Conservation (phyloP, 805 yeast genomes). For the Cyberlindnera nakhonratchasimensis region DNA sequence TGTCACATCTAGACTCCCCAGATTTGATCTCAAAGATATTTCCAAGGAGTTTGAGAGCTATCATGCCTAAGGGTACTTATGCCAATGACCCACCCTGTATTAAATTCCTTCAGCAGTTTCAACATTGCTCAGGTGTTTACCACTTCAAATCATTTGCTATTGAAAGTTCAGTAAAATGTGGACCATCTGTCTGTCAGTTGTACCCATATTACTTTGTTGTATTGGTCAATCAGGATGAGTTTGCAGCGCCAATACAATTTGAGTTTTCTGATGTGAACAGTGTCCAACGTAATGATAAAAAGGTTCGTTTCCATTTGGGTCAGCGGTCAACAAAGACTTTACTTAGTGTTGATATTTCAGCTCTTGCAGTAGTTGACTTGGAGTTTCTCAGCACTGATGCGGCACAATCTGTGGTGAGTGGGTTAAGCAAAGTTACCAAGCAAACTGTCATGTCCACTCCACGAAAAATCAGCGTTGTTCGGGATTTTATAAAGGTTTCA, state of each 20-base stretch:
- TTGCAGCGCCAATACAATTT: slow-evolving; percentile 23
- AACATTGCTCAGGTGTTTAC: slow-evolving; percentile 8
- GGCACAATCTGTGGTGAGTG: neutral
- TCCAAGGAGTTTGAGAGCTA: neutral
- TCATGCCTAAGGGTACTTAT: slow-evolving; percentile 10
- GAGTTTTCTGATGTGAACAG: slow-evolving; percentile 10
- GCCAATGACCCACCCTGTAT: slow-evolving; percentile 22
- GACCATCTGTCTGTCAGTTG: slow-evolving; percentile 18
- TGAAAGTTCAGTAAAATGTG: slow-evolving; percentile 3
- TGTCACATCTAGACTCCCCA: slow-evolving; percentile 20
- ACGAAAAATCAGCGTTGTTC: slow-evolving; percentile 33
- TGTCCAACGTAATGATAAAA: neutral
- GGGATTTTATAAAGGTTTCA: slow-evolving; percentile 27
- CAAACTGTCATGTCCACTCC: slow-evolving; percentile 8
- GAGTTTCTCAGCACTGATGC: slow-evolving; percentile 4
- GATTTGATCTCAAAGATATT: slow-evolving; percentile 1
- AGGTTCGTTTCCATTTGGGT: slow-evolving; percentile 7
- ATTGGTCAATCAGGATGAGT: slow-evolving; percentile 18
- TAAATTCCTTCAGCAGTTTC: slow-evolving; percentile 12
- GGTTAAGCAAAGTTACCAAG: neutral
- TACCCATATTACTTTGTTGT: slow-evolving; percentile 10
- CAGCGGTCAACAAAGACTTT: slow-evolving; percentile 15
- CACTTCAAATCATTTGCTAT: slow-evolving; percentile 12
- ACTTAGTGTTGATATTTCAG: slow-evolving; percentile 9
- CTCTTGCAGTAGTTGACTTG: slow-evolving; percentile 5